Percentiles rank a stretch among this genome's conserved stretches.
These are phyloP conservation scores for Hanseniaspora hatyaiensis DNA, from an alignment of 805 yeast genomes.

Conservation along the genomic window DNA sequence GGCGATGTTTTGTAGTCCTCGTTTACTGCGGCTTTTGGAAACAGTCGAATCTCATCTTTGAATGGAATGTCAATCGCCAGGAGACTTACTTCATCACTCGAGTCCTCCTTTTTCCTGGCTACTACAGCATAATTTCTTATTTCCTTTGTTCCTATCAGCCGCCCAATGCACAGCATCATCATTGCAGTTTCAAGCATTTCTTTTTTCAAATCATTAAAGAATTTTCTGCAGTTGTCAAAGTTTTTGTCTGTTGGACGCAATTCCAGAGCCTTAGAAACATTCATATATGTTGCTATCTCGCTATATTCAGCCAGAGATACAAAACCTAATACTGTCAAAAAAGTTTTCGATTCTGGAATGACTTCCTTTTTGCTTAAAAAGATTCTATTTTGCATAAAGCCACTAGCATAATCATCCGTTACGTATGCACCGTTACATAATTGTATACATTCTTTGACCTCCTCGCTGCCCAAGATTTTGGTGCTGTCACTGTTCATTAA, in stretches of 20 bases:
- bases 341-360: background rate
- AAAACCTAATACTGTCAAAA: background rate
- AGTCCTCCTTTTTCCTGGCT: background rate
- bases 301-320: background rate
- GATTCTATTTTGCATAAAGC: too few relatives aligned
- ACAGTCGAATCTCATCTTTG: constrained; percentile 10
- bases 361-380: background rate
- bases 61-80: constrained; percentile 4
- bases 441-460: too few relatives aligned
- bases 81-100: background rate
- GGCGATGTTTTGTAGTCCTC: constrained; percentile 1
- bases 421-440: too few relatives aligned
- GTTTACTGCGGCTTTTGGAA: constrained; percentile 3
- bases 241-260: background rate
- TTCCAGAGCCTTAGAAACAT: constrained; percentile 2
- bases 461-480: too few relatives aligned
- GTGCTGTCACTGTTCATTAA: too few relatives aligned
- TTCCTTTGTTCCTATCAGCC: background rate
- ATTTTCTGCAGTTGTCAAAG: background rate
- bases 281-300: background rate
- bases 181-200: background rate
- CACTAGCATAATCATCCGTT: too few relatives aligned
- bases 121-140: constrained; percentile 7
- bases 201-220: background rate
- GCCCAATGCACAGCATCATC: background rate